These are phyloP conservation scores for Mycosphaerella sp. DNA, from an alignment of 2,329 filamentous ascomycete species.

Conservation along the genomic window DNA sequence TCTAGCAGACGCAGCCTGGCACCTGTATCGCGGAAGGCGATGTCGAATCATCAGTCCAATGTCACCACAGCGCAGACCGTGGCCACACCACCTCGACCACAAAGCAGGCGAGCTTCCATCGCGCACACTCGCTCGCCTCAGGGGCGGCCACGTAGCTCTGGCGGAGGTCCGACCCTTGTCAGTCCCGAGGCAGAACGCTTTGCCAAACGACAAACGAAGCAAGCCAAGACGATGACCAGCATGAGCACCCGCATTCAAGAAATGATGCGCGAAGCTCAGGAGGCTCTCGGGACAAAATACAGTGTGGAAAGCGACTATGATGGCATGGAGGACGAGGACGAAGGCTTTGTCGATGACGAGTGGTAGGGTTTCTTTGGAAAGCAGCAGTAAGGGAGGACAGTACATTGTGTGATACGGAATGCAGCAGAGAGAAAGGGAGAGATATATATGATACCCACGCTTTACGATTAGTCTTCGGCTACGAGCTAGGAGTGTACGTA, in stretches of 20 bases:
- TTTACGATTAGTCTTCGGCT: not conserved
- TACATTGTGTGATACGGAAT: not conserved
- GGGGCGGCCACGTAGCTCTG: slow-evolving; percentile 18
- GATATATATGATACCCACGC: not conserved
- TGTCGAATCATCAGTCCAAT: slow-evolving; percentile 22
- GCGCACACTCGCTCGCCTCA: slow-evolving; percentile 45
- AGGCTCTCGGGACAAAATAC: slow-evolving; percentile 60
- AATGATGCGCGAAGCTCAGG: slow-evolving; percentile 83
- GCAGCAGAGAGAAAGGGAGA: not conserved
- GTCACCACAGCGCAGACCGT: slow-evolving; percentile 34
- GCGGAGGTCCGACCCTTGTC: slow-evolving; percentile 22
- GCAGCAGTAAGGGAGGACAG: not conserved
- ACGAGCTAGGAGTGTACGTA: not conserved
- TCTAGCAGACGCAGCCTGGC: slow-evolving; percentile 36
- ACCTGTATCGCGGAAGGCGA: slow-evolving; percentile 38
- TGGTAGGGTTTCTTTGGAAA: slow-evolving; percentile 10
- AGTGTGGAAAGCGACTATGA: slow-evolving; percentile 34
- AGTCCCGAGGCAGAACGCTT: slow-evolving; percentile 65
- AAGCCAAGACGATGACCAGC: slow-evolving; percentile 69
- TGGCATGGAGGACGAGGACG: slow-evolving; percentile 30
- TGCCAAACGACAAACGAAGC: slow-evolving; percentile 62
- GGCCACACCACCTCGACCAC: slow-evolving; percentile 7
- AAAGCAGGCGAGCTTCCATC: slow-evolving; percentile 48
- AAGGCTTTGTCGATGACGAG: slow-evolving; percentile 30
- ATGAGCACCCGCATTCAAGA: slow-evolving; percentile 73